Percentiles rank a stretch among this genome's conserved stretches.
These are phyloP conservation scores for Stemphylium vesicarium DNA, from an alignment of 2,329 filamentous ascomycete genomes.

Conservation along the genomic window DNA sequence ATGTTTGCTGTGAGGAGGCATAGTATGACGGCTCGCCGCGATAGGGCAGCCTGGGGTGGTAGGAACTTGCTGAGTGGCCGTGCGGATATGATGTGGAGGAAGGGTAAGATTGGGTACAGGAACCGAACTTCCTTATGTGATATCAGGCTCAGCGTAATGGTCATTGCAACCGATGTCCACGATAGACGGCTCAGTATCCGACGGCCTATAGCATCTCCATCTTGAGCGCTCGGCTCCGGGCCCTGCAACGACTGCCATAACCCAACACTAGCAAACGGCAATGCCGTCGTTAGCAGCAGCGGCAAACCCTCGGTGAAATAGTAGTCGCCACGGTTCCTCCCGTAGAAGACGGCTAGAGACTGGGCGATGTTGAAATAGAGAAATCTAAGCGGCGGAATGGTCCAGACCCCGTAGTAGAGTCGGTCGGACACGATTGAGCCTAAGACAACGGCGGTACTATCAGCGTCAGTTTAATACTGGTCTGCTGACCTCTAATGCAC, in stretches of 20 bases:
- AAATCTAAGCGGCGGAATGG: constrained; percentile 85
- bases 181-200: constrained; percentile 37
- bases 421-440: constrained; percentile 73
- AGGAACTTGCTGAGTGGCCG: constrained; percentile 72
- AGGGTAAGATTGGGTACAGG: constrained; percentile 88
- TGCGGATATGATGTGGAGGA: constrained; percentile 82
- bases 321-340: constrained; percentile 88
- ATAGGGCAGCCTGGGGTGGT: constrained; percentile 33
- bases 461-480: constrained; percentile 25
- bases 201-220: constrained; percentile 11
- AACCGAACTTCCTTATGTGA: constrained; percentile 98
- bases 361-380: constrained; percentile 90
- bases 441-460: constrained; percentile 63
- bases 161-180: constrained; percentile 61
- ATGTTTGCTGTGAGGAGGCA: constrained; percentile 69
- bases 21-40: constrained; percentile 60
- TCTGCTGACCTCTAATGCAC: constrained; percentile 18
- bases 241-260: constrained; percentile 57
- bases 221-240: not conserved
- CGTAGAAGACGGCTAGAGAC: constrained; percentile 90
- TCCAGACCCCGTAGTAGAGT: constrained; percentile 83
- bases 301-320: constrained; percentile 91
- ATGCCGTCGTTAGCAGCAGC: constrained; percentile 79
- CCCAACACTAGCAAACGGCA: constrained; percentile 76
- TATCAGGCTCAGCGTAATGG: constrained; percentile 74